Base-by-base conservation (phyloP, 2,329 filamentous ascomycete species). In the Colletotrichum godetiae region DNA sequence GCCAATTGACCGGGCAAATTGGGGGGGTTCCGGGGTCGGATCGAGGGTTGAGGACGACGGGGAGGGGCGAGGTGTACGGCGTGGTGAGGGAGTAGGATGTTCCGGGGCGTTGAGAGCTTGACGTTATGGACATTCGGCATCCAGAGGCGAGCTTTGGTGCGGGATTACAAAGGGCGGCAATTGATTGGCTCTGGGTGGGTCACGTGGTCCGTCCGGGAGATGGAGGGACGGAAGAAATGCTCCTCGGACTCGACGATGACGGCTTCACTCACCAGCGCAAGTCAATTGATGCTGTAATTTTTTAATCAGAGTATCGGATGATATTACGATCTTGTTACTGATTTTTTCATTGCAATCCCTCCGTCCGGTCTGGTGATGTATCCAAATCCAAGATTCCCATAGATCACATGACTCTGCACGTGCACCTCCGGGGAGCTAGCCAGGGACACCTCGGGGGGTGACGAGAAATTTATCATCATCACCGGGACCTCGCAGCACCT, bases 401-500 rank as follows among this genome's bases (percentile, higher is more conserved):
- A 0, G 0, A 6, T 75, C 74, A 76, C 74, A 65, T 76, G 74
- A 75, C 19, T 1, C 0, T 6, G 59, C 73, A 74, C 73, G 71
- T 74, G 74, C 27, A 52, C 4, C 35, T 37, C 7, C 42, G 55
- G 27, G 58, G 72, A 74, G 73, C 66, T 70, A 67, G 66, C 49
- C 56, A 64, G 59, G 64, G 53, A 68, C 65, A 60, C 37, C 56
- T 75, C 64, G 69, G 68, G 67, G 68, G 65, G 66, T 67, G 72
- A 73, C 74, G 75, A 76, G 73, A 75, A 76, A 76, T 75, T 76
- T 75, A 76, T 76, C 75, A 75, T 68, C 75, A 76, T 75, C 58
- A 74, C 61, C 62, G 72, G 68, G 58, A 56, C 46, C 56, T 62
- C 15, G 31, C 29, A 29, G 62, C 37, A 58, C 71, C 62, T 73